Evolutionary conservation across 257 asterid genomes (phyloP), one percentile per base, ranked within the genome.

Genomic region (Solanum sejunctum): DNA sequence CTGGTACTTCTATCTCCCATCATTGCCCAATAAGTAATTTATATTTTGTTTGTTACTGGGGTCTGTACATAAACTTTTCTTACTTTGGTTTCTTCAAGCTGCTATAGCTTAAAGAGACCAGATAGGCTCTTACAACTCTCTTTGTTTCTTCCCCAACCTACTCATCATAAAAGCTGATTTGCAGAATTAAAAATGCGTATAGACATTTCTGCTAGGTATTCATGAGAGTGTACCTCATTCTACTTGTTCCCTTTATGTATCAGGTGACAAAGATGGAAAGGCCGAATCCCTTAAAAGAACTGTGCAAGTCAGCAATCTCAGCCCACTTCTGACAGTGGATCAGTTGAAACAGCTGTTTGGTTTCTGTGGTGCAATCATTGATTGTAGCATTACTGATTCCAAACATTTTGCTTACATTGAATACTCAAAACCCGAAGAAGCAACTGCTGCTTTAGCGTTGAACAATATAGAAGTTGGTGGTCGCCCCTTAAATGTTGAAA

Each of bases 261-360:
- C 94, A 81, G 90, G 88, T 83, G 96, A 92, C 69, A 87, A 84
- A 71, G 94, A 91, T 89, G 88, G 89, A 82, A 92, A 85, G 81
- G 94, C 92, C 5, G 96, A 91, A 84, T 85, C 94, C 26, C 96
- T 97, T 57, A 92, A 91, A 80, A 94, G 85, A 86, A 95, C 90
- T 85, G 89, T 97, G 79, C 99, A 97, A 95, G 98, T 94, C 87
- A 97, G 99, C 92, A 97, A 97, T 86, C 98, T 97, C 89, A 95
- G 95, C 84, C 95, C 98, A 16, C 96, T 94, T 75, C 91, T 94
- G 83, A 94, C 98, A 12, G 94, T 91, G 90, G 99, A 94, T 88
- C 99, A 95, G 93, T 91, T 97, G 89, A 97, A 93, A 89, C 97
- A 97, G 89, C 94, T 97, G n/a, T 97, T 97, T 91, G 93, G 93